Evolutionary conservation across 139 green algal genomes (phyloP).

Genomic region (Volvox africanus): DNA sequence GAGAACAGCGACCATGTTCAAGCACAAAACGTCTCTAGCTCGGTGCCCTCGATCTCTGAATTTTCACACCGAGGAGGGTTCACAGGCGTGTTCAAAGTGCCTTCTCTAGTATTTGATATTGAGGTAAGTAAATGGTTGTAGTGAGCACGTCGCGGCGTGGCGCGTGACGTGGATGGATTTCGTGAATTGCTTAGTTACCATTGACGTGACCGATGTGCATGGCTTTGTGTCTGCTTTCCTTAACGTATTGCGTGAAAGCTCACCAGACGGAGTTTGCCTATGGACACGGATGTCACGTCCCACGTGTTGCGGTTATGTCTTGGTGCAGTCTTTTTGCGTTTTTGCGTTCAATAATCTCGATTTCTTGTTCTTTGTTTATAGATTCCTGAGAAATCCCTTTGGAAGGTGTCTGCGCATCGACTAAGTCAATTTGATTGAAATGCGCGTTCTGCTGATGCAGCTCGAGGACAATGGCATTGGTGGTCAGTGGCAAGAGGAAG

Average conservation of each 20-base stretch:
- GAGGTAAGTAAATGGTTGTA: constrained; percentile 14
- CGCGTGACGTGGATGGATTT: neutral
- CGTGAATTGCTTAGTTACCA: neutral
- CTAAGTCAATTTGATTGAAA: no score
- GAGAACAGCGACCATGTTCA: neutral
- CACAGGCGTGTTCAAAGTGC: constrained; percentile 37
- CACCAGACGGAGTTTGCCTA: no score
- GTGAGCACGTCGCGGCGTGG: neutral
- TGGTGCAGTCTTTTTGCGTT: no score
- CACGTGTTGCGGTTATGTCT: no score
- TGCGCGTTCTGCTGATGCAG: neutral
- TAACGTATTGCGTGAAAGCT: no score
- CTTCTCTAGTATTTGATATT: constrained; percentile 49
- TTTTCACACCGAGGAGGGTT: neutral
- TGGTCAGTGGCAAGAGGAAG: constrained; percentile 11
- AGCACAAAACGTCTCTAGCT: neutral
- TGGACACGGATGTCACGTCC: no score
- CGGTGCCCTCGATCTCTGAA: constrained; percentile 9
- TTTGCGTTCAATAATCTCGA: no score
- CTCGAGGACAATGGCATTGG: constrained; percentile 44
- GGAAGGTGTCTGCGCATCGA: no score
- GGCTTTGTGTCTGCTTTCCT: no score
- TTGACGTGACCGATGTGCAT: no score
- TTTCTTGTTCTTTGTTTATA: no score
- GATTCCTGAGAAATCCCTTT: no score